phyloP scores from a whole-genome alignment of 768 basidiomycete genomes.

The Mycena filopes region DNA sequence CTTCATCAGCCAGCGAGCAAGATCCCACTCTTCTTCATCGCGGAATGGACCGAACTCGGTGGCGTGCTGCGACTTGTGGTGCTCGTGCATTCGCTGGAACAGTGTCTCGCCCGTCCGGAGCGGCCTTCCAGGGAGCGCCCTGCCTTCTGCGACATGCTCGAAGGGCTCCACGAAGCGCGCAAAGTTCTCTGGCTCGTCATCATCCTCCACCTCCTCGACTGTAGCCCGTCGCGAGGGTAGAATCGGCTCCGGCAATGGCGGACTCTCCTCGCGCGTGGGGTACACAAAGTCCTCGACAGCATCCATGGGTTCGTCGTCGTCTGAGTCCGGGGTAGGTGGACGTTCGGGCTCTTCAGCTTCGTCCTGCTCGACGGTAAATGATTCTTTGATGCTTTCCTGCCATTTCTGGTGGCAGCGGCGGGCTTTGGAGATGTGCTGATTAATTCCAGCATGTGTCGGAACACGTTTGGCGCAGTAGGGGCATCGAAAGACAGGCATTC shows the following conservation, averaged over 20 bases:
- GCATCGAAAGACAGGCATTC: background rate
- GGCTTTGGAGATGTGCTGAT: background rate
- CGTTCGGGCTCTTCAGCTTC: too few relatives aligned
- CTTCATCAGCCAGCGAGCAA: slow-evolving; percentile 39
- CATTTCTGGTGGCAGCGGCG: background rate
- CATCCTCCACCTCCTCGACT: background rate
- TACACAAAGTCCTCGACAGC: background rate
- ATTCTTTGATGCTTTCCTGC: background rate
- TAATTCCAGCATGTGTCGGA: background rate
- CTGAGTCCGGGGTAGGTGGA: background rate
- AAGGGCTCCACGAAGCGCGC: background rate
- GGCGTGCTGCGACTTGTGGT: slow-evolving; percentile 17
- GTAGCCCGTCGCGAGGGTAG: background rate
- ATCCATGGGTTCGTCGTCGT: background rate
- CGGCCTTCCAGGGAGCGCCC: background rate
- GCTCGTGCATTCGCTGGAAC: slow-evolving; percentile 19
- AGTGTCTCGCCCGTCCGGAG: slow-evolving; percentile 8
- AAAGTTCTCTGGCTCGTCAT: background rate
- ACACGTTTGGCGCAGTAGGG: background rate
- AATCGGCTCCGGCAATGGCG: background rate
- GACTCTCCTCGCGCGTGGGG: background rate
- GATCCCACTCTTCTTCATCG: slow-evolving; percentile 25
- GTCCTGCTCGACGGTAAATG: background rate
- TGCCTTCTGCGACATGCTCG: background rate
- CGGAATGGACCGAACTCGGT: slow-evolving; percentile 40